Conservation (phyloP, 257 asterid species). For the Gentiana straminea region DNA sequence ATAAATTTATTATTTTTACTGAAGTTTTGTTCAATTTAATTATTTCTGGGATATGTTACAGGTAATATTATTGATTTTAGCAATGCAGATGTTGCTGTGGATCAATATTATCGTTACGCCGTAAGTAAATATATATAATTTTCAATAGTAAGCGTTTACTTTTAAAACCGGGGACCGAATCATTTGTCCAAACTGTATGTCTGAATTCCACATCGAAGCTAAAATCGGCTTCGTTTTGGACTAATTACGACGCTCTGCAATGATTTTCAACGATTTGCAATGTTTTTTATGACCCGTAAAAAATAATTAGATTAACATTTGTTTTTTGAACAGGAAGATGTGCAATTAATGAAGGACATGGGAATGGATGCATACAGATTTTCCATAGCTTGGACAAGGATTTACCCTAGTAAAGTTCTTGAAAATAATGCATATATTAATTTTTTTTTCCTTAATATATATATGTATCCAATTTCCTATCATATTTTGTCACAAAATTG, state of each 20-base stretch:
- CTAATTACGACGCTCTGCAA: no score
- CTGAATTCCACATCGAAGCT: slow-evolving; percentile 1
- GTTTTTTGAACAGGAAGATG: slow-evolving; percentile 39
- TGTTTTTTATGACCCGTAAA: neutral
- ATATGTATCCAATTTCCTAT: no score
- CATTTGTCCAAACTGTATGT: neutral
- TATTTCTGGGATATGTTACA: neutral
- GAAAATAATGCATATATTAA: no score
- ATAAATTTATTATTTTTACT: no score
- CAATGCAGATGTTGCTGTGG: slow-evolving; percentile 72
- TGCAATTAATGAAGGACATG: slow-evolving; percentile 70
- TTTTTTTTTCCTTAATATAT: neutral
- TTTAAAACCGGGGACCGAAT: neutral
- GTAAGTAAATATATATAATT: slow-evolving; percentile 11
- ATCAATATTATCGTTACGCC: slow-evolving; percentile 82
- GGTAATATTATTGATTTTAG: slow-evolving; percentile 44
- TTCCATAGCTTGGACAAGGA: slow-evolving; percentile 89
- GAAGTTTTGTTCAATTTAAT: no score
- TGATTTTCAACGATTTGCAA: no score
- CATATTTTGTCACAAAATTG: no score
- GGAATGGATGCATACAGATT: slow-evolving; percentile 90
- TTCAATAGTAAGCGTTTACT: neutral
- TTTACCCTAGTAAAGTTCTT: slow-evolving; percentile 52
- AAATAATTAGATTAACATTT: neutral
- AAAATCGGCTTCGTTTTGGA: no score